Evolutionary conservation across 768 basidiomycete genomes (phyloP), one percentile per base, ranked within the genome.

Genomic region (Lanmaoa rubissima): DNA sequence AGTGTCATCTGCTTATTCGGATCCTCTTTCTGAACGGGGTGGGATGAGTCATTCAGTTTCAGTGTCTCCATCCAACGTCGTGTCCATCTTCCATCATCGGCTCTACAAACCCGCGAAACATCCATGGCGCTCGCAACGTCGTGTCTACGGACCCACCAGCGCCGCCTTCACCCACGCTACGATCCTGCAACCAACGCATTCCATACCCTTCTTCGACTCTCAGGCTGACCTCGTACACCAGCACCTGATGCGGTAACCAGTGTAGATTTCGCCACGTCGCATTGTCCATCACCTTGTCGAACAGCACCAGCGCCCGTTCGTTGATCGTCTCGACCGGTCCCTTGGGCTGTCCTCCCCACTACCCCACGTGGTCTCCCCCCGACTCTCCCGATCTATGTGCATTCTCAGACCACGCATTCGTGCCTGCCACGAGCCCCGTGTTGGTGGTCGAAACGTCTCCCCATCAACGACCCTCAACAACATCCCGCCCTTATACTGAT

Each of bases 401-500:
- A 59, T 87, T 85, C 59, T 87, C 87, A 3, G 83, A 78, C 84
- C 84, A 87, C 6, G 86, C 85, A 26, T 83, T 78, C 2, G 84
- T 81, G 14, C 86, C 86, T 4, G 81, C 79, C 2, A 76, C 82
- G 42, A 87, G 75, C n/a, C 73, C 78, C 35, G 72, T 79, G 19
- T 66, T 79, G 58, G 84, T 86, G 4, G 79, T 70, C 35, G 62
- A 35, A 95, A 95, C 59, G 77, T 75, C 11, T 82, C 85, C 8
- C 84, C 90, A 48, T 93, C 91, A 14, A 97, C 87, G 1, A 92
- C 87, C 57, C 90, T 86, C 21, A 99, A 78, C 2, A 92, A 76
- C 94, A 98, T 98, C 2, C 81, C 84, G 3, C 96, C 96, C 71
- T 94, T 94, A n/a, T n/a, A n/a, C n/a, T n/a, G n/a, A n/a, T n/a